Evolutionary conservation across 805 yeast genomes (phyloP).

Genomic region (Ogataea methanolica): DNA sequence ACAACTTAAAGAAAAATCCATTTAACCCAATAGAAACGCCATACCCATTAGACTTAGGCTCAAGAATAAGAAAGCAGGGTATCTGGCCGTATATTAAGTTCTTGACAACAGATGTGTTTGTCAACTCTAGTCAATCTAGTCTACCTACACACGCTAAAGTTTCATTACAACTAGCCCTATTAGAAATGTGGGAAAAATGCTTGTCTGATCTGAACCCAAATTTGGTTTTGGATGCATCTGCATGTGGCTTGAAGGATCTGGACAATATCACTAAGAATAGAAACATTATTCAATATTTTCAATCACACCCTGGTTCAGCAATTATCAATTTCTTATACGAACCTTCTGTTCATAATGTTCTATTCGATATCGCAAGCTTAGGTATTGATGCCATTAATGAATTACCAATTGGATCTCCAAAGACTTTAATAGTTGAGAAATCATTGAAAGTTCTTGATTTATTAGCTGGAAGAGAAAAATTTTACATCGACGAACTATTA

Average conservation of each 20-base stretch:
- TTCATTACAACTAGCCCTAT: conserved; percentile 48
- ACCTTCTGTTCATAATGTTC: conserved; percentile 47
- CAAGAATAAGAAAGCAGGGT: conserved; percentile 57
- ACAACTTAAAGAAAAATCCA: conserved; percentile 22
- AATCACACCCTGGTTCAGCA: conserved; percentile 67
- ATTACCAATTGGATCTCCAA: conserved; percentile 28
- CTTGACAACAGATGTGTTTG: conserved; percentile 61
- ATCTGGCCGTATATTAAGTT: conserved; percentile 79
- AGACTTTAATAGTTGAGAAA: conserved; percentile 33
- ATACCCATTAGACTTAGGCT: conserved; percentile 64
- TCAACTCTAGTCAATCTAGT: conserved; percentile 40
- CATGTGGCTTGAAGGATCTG: conserved; percentile 38
- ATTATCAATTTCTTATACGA: conserved; percentile 59
- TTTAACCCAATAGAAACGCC: conserved; percentile 40
- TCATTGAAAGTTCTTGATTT: conserved; percentile 42
- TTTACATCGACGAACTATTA: conserved; percentile 51
- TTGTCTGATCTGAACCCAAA: conserved; percentile 48
- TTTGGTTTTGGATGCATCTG: conserved; percentile 48
- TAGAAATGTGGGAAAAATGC: conserved; percentile 46
- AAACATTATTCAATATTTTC: conserved; percentile 47
- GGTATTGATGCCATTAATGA: conserved; percentile 58
- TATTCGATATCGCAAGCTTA: conserved; percentile 52
- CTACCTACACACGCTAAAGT: conserved; percentile 32
- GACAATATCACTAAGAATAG: conserved; percentile 42
- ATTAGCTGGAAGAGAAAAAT: conserved; percentile 50